Percentiles rank a stretch among this genome's conserved stretches.
Conservation (phyloP, 495 filamentous ascomycete species). For the Aspergillus avenaceus region DNA sequence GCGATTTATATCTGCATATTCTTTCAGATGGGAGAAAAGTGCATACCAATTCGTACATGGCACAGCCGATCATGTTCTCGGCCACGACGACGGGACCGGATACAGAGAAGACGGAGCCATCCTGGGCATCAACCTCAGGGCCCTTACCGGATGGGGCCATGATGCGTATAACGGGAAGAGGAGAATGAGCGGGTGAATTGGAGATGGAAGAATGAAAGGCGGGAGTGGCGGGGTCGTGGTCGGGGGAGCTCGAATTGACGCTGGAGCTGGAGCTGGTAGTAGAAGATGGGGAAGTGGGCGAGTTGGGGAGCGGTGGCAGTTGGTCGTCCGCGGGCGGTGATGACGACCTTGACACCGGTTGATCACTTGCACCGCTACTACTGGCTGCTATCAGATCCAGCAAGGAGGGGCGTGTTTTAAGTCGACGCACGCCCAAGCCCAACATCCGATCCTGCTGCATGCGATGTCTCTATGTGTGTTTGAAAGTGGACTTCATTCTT, state of each 20-base stretch:
- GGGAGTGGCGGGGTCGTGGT: slow-evolving; percentile 29
- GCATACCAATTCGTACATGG: slow-evolving; percentile 98
- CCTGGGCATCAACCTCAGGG: slow-evolving; percentile 41
- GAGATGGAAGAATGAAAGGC: slow-evolving; percentile 28
- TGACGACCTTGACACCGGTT: slow-evolving; percentile 15
- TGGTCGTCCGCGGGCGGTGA: slow-evolving; percentile 38
- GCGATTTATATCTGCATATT: no score
- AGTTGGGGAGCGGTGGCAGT: slow-evolving; percentile 52
- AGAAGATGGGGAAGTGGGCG: slow-evolving; percentile 31
- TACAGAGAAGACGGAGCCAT: slow-evolving; percentile 53
- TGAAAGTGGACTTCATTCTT: not conserved
- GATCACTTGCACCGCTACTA: not conserved
- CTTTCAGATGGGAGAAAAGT: no score
- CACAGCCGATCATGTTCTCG: slow-evolving; percentile 97
- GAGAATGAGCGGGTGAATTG: slow-evolving; percentile 32
- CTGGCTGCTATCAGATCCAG: slow-evolving; percentile 58
- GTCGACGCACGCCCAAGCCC: slow-evolving; percentile 54
- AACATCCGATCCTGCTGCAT: slow-evolving; percentile 41
- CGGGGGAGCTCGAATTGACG: not conserved
- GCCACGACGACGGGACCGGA: slow-evolving; percentile 90
- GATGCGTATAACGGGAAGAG: slow-evolving; percentile 35
- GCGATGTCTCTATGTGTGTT: not conserved
- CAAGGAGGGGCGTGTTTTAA: slow-evolving; percentile 68
- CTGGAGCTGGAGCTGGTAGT: not conserved
- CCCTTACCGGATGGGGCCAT: slow-evolving; percentile 60